Evolutionary conservation across 306 rosid genomes (phyloP).

Genomic region (Pyrus communis): DNA sequence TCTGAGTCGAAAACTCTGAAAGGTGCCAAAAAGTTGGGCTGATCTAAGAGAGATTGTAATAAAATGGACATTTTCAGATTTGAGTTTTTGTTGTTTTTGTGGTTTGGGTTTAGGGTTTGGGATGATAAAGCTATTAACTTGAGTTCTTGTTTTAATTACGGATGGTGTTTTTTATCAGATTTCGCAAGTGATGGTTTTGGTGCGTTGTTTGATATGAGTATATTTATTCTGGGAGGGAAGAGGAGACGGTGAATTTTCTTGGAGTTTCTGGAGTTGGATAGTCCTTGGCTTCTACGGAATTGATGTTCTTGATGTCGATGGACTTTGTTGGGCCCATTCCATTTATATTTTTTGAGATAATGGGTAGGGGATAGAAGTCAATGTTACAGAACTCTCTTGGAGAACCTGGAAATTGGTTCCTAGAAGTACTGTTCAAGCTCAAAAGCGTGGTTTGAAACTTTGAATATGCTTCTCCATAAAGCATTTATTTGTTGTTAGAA

Average conservation of each 20-base stretch:
- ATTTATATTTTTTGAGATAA: neutral
- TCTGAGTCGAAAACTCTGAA: constrained; percentile 3
- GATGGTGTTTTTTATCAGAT: neutral
- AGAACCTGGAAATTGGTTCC: neutral
- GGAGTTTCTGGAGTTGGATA: constrained; percentile 26
- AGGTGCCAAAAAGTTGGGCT: constrained; percentile 13
- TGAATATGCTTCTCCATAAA: no score
- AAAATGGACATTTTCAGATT: constrained; percentile 27
- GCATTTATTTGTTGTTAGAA: no score
- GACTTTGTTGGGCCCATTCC: neutral
- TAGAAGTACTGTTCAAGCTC: neutral
- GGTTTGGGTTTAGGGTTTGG: neutral
- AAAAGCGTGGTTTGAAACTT: neutral
- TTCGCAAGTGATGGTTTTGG: neutral
- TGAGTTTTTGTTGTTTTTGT: neutral
- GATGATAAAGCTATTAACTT: neutral
- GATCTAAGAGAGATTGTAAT: constrained; percentile 24
- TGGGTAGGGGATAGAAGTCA: neutral
- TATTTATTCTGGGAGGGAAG: constrained; percentile 7
- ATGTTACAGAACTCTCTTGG: constrained; percentile 23
- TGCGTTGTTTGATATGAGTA: neutral
- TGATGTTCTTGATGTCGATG: neutral
- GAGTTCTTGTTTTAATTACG: neutral
- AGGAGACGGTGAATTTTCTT: constrained; percentile 10
- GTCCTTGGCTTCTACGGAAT: neutral